A percentile compares a stretch with the other conserved stretches of the same genome.
phyloP scores from a whole-genome alignment of 2,329 filamentous ascomycete species.

The Sporothrix curviconia region DNA sequence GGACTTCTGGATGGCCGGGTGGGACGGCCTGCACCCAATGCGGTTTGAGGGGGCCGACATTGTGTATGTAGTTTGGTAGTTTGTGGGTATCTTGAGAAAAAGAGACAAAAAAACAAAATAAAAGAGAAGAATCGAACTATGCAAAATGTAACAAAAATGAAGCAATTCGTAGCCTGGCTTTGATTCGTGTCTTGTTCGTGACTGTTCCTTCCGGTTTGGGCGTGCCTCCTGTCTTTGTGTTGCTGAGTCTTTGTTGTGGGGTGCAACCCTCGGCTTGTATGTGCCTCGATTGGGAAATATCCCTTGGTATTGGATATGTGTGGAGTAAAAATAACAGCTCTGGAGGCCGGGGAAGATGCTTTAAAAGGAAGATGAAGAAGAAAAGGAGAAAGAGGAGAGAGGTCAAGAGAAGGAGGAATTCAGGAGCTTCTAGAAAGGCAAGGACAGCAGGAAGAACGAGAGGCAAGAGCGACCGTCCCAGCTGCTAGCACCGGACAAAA shows the following conservation, averaged over 20 bases:
- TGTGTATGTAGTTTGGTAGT: not conserved
- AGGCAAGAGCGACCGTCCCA: constrained; percentile 2
- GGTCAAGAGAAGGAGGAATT: no score
- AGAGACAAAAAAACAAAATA: no score
- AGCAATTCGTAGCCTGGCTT: constrained; percentile 7
- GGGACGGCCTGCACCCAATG: constrained; percentile 56
- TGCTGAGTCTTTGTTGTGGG: not conserved
- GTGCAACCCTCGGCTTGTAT: not conserved
- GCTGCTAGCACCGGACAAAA: not conserved
- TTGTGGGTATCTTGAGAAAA: not conserved
- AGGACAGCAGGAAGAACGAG: no score
- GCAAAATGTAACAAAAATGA: not conserved
- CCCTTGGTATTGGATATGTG: not conserved
- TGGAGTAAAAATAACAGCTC: not conserved
- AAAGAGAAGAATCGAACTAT: not conserved
- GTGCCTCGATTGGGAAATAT: constrained; percentile 8
- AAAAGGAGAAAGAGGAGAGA: not conserved
- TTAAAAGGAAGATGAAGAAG: not conserved
- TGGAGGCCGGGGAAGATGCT: not conserved
- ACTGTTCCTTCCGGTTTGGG: not conserved
- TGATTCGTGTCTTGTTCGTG: not conserved
- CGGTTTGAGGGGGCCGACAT: constrained; percentile 49
- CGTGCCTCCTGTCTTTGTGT: not conserved
- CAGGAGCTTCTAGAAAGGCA: no score
- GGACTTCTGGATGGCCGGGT: constrained; percentile 52